These are phyloP conservation scores for Leccinum olivaceopallidum DNA, from an alignment of 768 basidiomycete species.

Conservation along the genomic window DNA sequence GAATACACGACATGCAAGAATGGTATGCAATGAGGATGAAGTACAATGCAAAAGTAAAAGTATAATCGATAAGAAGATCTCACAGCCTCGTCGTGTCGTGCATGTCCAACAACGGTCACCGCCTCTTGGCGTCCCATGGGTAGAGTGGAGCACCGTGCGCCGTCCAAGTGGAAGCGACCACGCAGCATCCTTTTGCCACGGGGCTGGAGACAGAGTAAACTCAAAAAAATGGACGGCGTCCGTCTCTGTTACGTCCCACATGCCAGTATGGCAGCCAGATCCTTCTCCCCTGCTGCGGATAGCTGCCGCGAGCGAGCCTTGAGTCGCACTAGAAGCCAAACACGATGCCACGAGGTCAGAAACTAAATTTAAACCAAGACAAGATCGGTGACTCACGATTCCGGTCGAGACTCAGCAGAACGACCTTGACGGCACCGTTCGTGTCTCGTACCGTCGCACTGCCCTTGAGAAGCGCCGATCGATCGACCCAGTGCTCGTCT, in stretches of 20 bases:
- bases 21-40: slow-evolving; percentile 24
- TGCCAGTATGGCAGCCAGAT: slow-evolving; percentile 70
- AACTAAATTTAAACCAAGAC: slow-evolving; percentile 14
- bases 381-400: slow-evolving; percentile 61
- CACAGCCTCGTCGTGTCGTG: slow-evolving; percentile 6
- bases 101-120: slow-evolving; percentile 8
- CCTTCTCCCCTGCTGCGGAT: slow-evolving; percentile 82
- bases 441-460: slow-evolving; percentile 37
- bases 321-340: slow-evolving; percentile 67
- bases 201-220: slow-evolving; percentile 1
- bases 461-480: slow-evolving; percentile 65
- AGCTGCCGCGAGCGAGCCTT: slow-evolving; percentile 88
- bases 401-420: slow-evolving; percentile 88
- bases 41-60: slow-evolving; percentile 27
- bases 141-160: not conserved
- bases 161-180: not conserved
- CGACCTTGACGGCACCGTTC: slow-evolving; percentile 69
- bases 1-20: slow-evolving; percentile 9
- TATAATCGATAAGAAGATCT: slow-evolving; percentile 2
- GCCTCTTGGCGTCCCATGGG: slow-evolving; percentile 33
- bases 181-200: slow-evolving; percentile 1
- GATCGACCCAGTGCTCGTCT: slow-evolving; percentile 88
- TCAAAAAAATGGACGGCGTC: not conserved
- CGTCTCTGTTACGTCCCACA: slow-evolving; percentile 27
- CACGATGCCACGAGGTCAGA: slow-evolving; percentile 7